A percentile compares a stretch with the other conserved stretches of the same genome.
phyloP scores from a whole-genome alignment of 257 asterid genomes.

The Parsonsia alboflavescens region DNA sequence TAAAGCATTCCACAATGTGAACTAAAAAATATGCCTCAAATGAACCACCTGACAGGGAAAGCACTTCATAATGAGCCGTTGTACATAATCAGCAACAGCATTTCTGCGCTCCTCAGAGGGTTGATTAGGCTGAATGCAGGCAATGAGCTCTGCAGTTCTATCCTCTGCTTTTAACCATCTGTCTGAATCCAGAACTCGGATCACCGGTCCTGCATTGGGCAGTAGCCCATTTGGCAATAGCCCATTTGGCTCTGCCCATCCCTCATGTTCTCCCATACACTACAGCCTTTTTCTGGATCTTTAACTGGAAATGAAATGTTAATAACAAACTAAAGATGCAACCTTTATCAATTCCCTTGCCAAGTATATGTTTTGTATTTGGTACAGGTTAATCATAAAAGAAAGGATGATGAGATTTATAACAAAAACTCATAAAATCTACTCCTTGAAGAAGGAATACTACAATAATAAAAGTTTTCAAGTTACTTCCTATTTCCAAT shows the following conservation, averaged over 20 bases:
- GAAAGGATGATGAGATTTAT: not conserved
- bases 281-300: slow-evolving; percentile 22
- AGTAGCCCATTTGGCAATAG: slow-evolving; percentile 68
- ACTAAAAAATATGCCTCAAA: slow-evolving; percentile 12
- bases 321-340: not conserved
- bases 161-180: slow-evolving; percentile 91
- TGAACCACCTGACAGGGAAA: slow-evolving; percentile 88
- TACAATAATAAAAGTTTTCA: not conserved
- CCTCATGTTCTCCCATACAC: slow-evolving; percentile 88
- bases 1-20: not conserved
- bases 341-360: not conserved
- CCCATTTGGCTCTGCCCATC: slow-evolving; percentile 71
- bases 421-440: not conserved
- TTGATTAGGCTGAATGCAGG: slow-evolving; percentile 82
- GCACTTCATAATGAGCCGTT: slow-evolving; percentile 72
- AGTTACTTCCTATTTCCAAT: not conserved
- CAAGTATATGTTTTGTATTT: not conserved
- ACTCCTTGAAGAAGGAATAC: not conserved
- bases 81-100: slow-evolving; percentile 88
- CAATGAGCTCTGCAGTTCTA: slow-evolving; percentile 85
- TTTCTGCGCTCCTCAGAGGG: slow-evolving; percentile 82
- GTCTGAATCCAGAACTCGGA: slow-evolving; percentile 51
- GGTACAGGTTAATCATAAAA: not conserved
- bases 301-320: slow-evolving; percentile 8
- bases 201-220: slow-evolving; percentile 63